Evolutionary conservation across 2,329 filamentous ascomycete species (phyloP), one percentile per base, ranked within the genome.

Genomic region (Aspergillus bombycis): DNA sequence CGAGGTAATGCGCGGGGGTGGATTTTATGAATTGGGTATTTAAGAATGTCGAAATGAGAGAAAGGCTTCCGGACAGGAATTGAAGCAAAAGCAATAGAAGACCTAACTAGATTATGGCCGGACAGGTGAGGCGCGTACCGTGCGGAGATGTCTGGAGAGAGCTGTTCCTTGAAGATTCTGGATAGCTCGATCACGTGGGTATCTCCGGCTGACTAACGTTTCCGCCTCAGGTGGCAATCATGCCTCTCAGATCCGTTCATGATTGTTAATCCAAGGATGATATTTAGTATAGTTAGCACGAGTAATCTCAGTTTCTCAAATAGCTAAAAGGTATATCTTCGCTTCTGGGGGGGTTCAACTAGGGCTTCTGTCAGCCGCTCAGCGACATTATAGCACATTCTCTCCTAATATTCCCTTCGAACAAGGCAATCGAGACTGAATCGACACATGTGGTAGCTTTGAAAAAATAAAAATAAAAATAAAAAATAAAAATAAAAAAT

Each of bases 91-190:
- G 28, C 3, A 36, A 54, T 41, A 53, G 23, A 52, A 8, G 54
- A 19, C 46, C 54, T 34, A 60, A 14, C 21, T 12, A 8, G 11
- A 23, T 55, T 55, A 23, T 26, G 34, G 16, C 36, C 10, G 32
- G 43, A 57, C 54, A 50, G 45, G 54, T 45, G 38, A 62, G 48
- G 50, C 56, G 58, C 63, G 43, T 21, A 38, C 52, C 34, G 14
- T 55, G 52, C 32, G 32, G 52, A 55, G 52, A 55, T 16, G 32
- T 38, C 52, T 38, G 52, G 52, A 52, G 48, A 52, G 48, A 69
- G 70, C 65, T 72, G 46, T 53, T 58, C 66, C 65, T 67, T 72
- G 74, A 75, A 76, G 74, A 71, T 76, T 76, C 74, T 76, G 73
- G 74, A 74, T 68, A 75, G 73, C 72, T 75, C 65, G 56, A 67